These are phyloP conservation scores for Candida suzukii DNA, from an alignment of 805 yeast genomes.

Conservation along the genomic window DNA sequence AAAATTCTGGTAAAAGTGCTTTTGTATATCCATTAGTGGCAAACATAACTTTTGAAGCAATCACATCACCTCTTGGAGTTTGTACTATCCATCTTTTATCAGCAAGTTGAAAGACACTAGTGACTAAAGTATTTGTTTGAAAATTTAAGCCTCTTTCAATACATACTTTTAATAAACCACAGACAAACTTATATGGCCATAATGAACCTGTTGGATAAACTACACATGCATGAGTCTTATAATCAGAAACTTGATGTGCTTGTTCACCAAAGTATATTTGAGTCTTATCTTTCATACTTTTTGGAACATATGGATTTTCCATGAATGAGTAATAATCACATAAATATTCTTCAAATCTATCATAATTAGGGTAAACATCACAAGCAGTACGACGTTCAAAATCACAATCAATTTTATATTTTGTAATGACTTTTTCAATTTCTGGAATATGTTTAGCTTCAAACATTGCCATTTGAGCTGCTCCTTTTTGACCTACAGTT, in stretches of 20 bases:
- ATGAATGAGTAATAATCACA: slow-evolving; percentile 16
- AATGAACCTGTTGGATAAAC: slow-evolving; percentile 34
- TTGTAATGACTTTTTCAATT: slow-evolving; percentile 25
- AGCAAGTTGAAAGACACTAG: slow-evolving; percentile 11
- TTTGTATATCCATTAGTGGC: slow-evolving; percentile 32
- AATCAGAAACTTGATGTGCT: slow-evolving; percentile 22
- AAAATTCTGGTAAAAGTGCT: slow-evolving; percentile 18
- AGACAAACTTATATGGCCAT: slow-evolving; percentile 39
- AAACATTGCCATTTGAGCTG: slow-evolving; percentile 29
- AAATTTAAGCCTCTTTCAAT: slow-evolving; percentile 30
- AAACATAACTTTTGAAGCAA: slow-evolving; percentile 28
- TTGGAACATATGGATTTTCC: slow-evolving; percentile 22
- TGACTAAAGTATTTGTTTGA: slow-evolving; percentile 32
- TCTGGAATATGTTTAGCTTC: slow-evolving; percentile 28
- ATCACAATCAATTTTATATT: slow-evolving; percentile 31
- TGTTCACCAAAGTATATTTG: slow-evolving; percentile 25
- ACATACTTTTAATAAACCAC: slow-evolving; percentile 24
- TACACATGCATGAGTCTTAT: slow-evolving; percentile 22
- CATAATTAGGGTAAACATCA: slow-evolving; percentile 24
- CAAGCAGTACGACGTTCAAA: slow-evolving; percentile 26
- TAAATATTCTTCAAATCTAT: slow-evolving; percentile 6
- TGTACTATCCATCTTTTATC: slow-evolving; percentile 23
- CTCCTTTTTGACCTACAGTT: slow-evolving; percentile 18
- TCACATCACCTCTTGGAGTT: slow-evolving; percentile 20
- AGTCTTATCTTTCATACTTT: slow-evolving; percentile 18